These are phyloP conservation scores for Ascochyta viciae-villosae DNA, from an alignment of 2,329 filamentous ascomycete genomes.

Conservation along the genomic window DNA sequence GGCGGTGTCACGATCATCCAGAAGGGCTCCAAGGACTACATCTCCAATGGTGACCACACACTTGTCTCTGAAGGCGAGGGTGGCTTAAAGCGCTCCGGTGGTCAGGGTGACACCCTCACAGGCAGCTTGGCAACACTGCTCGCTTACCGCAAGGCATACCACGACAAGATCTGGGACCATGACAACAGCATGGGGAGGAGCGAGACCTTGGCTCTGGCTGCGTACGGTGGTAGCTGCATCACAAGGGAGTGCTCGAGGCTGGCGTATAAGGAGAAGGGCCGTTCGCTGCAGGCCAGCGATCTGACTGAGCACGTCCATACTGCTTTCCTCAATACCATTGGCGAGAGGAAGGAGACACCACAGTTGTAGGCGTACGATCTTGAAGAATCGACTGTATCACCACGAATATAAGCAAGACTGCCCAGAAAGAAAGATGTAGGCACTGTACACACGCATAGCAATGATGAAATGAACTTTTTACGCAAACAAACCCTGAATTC, in stretches of 20 bases:
- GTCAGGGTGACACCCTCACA: conserved; percentile 94
- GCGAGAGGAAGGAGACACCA: conserved; percentile 60
- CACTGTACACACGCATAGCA: conserved; percentile 10
- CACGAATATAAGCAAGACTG: not conserved
- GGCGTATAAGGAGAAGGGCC: conserved; percentile 84
- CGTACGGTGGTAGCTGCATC: conserved; percentile 84
- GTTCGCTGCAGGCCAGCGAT: conserved; percentile 90
- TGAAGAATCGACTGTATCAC: not conserved
- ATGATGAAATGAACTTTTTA: not conserved
- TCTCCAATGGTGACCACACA: conserved; percentile 81
- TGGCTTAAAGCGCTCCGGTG: conserved; percentile 87
- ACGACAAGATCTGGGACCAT: conserved; percentile 79
- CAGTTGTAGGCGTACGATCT: conserved; percentile 25
- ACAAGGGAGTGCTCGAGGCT: conserved; percentile 89
- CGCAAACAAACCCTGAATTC: not conserved
- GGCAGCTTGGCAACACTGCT: conserved; percentile 87
- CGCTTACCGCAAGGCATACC: conserved; percentile 86
- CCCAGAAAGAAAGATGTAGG: not conserved
- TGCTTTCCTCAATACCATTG: conserved; percentile 81
- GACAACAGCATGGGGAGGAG: conserved; percentile 61
- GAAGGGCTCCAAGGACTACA: conserved; percentile 83
- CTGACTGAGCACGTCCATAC: conserved; percentile 87
- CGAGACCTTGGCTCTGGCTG: conserved; percentile 75
- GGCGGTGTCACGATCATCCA: conserved; percentile 91
- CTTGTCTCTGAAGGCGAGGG: conserved; percentile 78